Evolutionary conservation across 148 eudicot species (phyloP).

Genomic region (Rhododendron griersonianum): DNA sequence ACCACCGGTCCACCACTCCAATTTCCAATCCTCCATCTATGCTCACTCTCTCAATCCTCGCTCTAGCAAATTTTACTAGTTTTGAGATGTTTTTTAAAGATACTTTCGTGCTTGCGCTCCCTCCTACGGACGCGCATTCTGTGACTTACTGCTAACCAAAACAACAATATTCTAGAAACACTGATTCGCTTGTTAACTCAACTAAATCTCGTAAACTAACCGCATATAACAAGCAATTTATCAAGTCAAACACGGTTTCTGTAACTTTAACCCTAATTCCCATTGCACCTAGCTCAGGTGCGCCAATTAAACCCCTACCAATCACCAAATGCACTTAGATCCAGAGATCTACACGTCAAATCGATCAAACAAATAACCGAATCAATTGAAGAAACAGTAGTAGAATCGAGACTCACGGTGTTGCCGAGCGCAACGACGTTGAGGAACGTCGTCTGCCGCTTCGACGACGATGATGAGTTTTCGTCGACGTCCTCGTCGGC

Average conservation of each 20-base stretch:
- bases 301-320: neutral
- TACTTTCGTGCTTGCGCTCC: neutral
- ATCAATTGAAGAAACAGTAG: neutral
- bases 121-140: neutral
- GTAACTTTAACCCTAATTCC: neutral
- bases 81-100: neutral
- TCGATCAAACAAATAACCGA: neutral
- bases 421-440: slow-evolving; percentile 89
- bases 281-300: neutral
- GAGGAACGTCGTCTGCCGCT: slow-evolving; percentile 73
- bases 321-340: slow-evolving; percentile 7
- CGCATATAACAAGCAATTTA: neutral
- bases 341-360: slow-evolving; percentile 20
- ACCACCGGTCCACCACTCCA: neutral
- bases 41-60: neutral
- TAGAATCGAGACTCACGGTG: slow-evolving; percentile 47
- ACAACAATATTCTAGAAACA: neutral
- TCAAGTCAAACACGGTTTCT: neutral
- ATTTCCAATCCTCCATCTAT: neutral
- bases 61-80: neutral
- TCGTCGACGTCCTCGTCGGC: slow-evolving; percentile 91
- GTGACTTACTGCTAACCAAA: neutral
- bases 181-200: neutral
- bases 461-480: slow-evolving; percentile 44
- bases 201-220: neutral